Conservation (phyloP, 2,329 filamentous ascomycete species). For the Apiospora saccharicola region DNA sequence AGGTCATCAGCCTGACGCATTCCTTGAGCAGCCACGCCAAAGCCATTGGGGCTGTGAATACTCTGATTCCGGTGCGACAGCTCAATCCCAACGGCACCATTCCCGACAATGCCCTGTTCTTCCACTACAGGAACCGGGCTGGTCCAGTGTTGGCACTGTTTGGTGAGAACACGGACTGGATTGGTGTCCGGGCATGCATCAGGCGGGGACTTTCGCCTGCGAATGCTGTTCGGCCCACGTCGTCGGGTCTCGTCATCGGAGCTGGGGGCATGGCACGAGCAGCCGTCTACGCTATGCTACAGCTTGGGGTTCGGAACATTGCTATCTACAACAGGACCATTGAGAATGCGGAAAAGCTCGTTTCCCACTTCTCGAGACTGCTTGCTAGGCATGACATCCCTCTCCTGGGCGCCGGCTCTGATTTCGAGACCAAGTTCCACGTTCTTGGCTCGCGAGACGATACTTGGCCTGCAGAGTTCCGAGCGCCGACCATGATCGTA, state of each 20-base stretch:
- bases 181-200: slow-evolving; percentile 78
- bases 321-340: slow-evolving; percentile 76
- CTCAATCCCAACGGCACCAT: slow-evolving; percentile 64
- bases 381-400: slow-evolving; percentile 53
- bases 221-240: slow-evolving; percentile 65
- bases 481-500: slow-evolving; percentile 75
- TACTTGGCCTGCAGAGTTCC: slow-evolving; percentile 69
- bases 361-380: slow-evolving; percentile 72
- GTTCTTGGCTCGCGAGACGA: slow-evolving; percentile 66
- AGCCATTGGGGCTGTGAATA: slow-evolving; percentile 80
- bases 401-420: slow-evolving; percentile 48
- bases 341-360: slow-evolving; percentile 71
- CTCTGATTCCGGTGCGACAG: slow-evolving; percentile 73
- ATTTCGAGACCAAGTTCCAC: slow-evolving; percentile 53
- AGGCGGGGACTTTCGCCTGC: slow-evolving; percentile 76
- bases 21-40: slow-evolving; percentile 75
- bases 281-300: slow-evolving; percentile 79
- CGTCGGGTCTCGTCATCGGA: slow-evolving; percentile 67
- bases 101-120: slow-evolving; percentile 60
- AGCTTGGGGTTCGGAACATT: slow-evolving; percentile 78
- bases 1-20: slow-evolving; percentile 72
- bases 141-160: slow-evolving; percentile 75
- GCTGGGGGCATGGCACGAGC: slow-evolving; percentile 81
- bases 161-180: slow-evolving; percentile 85
- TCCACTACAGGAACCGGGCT: slow-evolving; percentile 65